phyloP scores from a whole-genome alignment of 2,329 filamentous ascomycete genomes.

The Biscogniauxia mediterranea region DNA sequence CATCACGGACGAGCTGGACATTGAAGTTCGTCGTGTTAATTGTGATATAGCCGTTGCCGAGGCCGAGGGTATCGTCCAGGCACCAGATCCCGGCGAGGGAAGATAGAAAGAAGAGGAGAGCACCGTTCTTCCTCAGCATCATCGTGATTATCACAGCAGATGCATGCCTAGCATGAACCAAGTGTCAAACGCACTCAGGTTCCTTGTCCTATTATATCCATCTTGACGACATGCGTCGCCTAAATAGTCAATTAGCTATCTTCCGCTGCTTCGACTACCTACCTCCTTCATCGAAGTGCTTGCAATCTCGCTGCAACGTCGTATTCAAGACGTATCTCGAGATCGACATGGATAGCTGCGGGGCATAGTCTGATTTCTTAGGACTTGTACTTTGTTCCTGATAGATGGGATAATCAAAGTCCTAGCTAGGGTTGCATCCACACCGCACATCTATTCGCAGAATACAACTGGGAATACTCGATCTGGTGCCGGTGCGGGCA shows the following conservation, averaged over 20 bases:
- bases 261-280: not conserved
- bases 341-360: not conserved
- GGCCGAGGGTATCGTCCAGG: slow-evolving; percentile 37
- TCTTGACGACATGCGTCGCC: not conserved
- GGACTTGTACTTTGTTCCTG: not conserved
- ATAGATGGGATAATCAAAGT: slow-evolving; percentile 6
- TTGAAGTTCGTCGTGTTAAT: slow-evolving; percentile 42
- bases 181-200: not conserved
- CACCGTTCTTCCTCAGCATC: slow-evolving; percentile 3
- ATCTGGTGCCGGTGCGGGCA: not conserved
- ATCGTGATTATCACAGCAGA: not conserved
- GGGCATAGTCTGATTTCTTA: not conserved
- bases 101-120: slow-evolving; percentile 13
- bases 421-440: slow-evolving; percentile 2
- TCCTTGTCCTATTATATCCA: not conserved
- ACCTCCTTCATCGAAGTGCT: not conserved
- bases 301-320: not conserved
- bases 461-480: not conserved
- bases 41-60: slow-evolving; percentile 39
- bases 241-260: not conserved
- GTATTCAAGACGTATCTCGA: not conserved
- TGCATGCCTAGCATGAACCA: not conserved
- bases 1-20: slow-evolving; percentile 40
- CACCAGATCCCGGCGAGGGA: slow-evolving; percentile 14
- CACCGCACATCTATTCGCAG: not conserved